These are phyloP conservation scores for Manihot esculenta DNA, from an alignment of 441 rosid genomes.

Conservation along the genomic window DNA sequence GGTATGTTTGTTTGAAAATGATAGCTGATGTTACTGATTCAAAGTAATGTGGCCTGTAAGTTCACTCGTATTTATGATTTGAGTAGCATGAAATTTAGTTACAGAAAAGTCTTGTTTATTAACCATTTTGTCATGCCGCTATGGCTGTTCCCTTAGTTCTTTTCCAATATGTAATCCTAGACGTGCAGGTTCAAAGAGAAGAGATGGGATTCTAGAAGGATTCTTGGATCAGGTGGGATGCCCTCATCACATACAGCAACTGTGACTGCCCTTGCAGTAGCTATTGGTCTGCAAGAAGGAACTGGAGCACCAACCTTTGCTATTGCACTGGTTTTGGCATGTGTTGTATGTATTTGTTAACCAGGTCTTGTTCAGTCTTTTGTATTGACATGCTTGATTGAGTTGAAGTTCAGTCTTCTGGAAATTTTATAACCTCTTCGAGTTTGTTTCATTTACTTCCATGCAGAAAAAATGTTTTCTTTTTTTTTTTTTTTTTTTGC, in stretches of 20 bases:
- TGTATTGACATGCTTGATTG: constrained; percentile 12
- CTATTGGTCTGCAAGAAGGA: constrained; percentile 83
- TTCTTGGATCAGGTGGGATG: constrained; percentile 95
- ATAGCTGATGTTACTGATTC: neutral
- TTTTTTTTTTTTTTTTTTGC: too few relatives aligned
- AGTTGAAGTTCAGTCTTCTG: neutral
- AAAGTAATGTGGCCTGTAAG: neutral
- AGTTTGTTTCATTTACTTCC: too few relatives aligned
- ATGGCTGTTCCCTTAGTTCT: constrained; percentile 7
- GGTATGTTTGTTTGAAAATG: neutral
- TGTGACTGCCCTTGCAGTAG: constrained; percentile 77
- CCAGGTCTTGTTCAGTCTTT: constrained; percentile 32
- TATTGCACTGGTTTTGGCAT: constrained; percentile 84
- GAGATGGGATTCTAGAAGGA: constrained; percentile 89
- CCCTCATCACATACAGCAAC: constrained; percentile 95
- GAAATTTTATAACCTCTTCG: neutral
- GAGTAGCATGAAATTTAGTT: neutral
- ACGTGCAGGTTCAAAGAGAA: constrained; percentile 78
- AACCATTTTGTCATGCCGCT: neutral
- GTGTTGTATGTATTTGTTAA: constrained; percentile 60
- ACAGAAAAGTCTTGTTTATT: neutral
- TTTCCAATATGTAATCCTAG: constrained; percentile 14
- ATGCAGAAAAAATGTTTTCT: too few relatives aligned
- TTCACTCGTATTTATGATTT: neutral
- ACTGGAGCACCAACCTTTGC: constrained; percentile 72